Evolutionary conservation across 441 rosid genomes (phyloP).

Genomic region (Raphanus hybrid): DNA sequence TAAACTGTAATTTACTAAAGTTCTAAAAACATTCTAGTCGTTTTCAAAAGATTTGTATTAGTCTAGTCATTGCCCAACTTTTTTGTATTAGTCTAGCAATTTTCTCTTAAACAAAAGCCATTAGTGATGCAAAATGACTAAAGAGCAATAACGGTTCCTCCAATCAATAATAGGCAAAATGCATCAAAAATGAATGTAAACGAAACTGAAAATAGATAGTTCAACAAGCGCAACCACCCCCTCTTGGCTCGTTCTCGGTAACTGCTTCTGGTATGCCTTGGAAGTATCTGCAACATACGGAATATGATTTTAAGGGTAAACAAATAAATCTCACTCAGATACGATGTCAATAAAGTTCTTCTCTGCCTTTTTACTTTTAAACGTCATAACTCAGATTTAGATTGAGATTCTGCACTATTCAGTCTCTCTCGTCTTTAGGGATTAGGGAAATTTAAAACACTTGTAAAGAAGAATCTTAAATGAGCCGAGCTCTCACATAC

Average conservation of each 20-base stretch:
- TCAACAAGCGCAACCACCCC: slow-evolving; percentile 61
- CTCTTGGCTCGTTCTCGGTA: slow-evolving; percentile 49
- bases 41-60: too few relatives aligned
- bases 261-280: slow-evolving; percentile 48
- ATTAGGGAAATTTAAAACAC: too few relatives aligned
- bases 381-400: too few relatives aligned
- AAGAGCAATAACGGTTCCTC: slow-evolving; percentile 10
- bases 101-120: not conserved
- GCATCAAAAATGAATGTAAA: slow-evolving; percentile 28
- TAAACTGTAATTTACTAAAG: too few relatives aligned
- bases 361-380: too few relatives aligned
- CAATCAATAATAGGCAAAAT: slow-evolving; percentile 30
- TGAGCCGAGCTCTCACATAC: slow-evolving; percentile 30
- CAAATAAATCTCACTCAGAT: not conserved
- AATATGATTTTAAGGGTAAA: not conserved
- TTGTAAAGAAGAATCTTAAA: not conserved
- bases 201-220: slow-evolving; percentile 5
- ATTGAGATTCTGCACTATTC: too few relatives aligned
- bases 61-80: too few relatives aligned
- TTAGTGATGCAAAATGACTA: not conserved
- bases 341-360: not conserved
- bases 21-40: too few relatives aligned
- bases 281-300: slow-evolving; percentile 49
- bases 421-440: too few relatives aligned
- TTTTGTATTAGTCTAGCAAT: too few relatives aligned